Percentiles rank a stretch among this genome's conserved stretches.
These are phyloP conservation scores for Thermoascus crustaceus DNA, from an alignment of 2,329 filamentous ascomycete species.

Conservation along the genomic window DNA sequence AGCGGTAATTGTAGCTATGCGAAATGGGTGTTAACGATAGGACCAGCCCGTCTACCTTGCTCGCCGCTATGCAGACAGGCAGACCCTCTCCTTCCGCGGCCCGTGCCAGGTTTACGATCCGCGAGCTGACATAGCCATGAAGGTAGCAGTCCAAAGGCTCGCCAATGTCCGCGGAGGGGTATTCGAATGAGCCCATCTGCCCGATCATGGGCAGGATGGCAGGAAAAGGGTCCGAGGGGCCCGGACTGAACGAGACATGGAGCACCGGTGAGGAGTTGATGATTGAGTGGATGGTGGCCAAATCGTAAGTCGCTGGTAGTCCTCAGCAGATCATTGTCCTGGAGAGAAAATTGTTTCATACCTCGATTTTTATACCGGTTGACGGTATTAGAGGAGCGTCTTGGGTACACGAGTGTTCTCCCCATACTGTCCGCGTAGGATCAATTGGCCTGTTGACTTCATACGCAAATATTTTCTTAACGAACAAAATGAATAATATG, in stretches of 20 bases:
- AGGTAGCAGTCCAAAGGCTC: conserved; percentile 70
- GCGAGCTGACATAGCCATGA: conserved; percentile 74
- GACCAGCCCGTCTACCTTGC: conserved; percentile 70
- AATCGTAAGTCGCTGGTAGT: conserved; percentile 58
- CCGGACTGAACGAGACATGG: conserved; percentile 68
- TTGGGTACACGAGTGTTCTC: conserved; percentile 49
- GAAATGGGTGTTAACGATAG: conserved; percentile 70
- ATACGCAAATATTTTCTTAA: neutral
- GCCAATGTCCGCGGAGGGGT: conserved; percentile 50
- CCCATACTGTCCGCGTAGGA: conserved; percentile 29
- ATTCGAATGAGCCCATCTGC: conserved; percentile 64
- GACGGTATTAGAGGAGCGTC: conserved; percentile 55
- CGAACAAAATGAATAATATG: too few relatives aligned
- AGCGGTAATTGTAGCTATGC: conserved; percentile 83
- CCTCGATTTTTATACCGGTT: conserved; percentile 60
- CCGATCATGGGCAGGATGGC: conserved; percentile 78
- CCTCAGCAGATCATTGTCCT: conserved; percentile 8
- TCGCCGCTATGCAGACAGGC: conserved; percentile 64
- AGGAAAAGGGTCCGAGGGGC: conserved; percentile 59
- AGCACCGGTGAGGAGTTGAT: conserved; percentile 67
- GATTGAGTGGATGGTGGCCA: conserved; percentile 64
- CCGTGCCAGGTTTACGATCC: conserved; percentile 61
- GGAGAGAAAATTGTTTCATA: conserved; percentile 22
- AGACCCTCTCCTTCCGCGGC: conserved; percentile 45
- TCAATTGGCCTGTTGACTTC: too few relatives aligned